Evolutionary conservation across 345 rosid species (phyloP).

Genomic region (Dovyalis caffra): DNA sequence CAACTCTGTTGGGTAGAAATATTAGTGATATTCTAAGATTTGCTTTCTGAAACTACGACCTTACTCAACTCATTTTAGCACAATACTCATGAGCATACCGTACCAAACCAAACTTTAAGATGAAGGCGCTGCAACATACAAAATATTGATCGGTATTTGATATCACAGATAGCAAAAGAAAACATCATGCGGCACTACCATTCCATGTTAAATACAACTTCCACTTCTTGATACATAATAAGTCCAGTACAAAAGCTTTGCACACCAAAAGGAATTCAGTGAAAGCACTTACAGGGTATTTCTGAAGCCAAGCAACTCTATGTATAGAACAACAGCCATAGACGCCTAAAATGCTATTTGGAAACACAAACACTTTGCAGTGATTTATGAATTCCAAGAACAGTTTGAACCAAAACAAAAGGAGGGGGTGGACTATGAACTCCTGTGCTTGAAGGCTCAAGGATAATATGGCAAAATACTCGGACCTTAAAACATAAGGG

Average conservation of each 20-base stretch:
- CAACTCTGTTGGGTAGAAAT: too few species aligned
- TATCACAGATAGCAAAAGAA: too few species aligned
- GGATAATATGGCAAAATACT: constrained; percentile 23
- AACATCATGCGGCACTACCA: background rate
- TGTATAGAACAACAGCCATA: constrained; percentile 19
- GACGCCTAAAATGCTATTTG: constrained; percentile 24
- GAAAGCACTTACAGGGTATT: constrained; percentile 1
- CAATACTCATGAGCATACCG: too few species aligned
- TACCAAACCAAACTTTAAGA: too few species aligned
- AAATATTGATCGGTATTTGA: too few species aligned
- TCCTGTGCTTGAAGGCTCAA: constrained; percentile 21
- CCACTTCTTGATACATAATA: background rate
- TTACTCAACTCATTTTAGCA: too few species aligned
- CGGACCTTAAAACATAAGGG: constrained; percentile 18
- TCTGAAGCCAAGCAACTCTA: constrained; percentile 5
- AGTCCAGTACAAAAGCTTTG: background rate
- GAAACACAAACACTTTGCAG: constrained; percentile 31
- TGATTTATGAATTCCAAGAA: constrained; percentile 34
- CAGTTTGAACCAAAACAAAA: background rate
- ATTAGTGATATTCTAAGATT: too few species aligned
- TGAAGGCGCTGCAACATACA: too few species aligned
- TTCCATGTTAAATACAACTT: constrained; percentile 7
- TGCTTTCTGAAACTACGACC: too few species aligned
- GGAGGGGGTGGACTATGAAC: constrained; percentile 7
- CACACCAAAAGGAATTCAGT: background rate